Evolutionary conservation across 441 rosid genomes (phyloP), one percentile per base, ranked within the genome.

Genomic region (Adansonia madagascariensis): DNA sequence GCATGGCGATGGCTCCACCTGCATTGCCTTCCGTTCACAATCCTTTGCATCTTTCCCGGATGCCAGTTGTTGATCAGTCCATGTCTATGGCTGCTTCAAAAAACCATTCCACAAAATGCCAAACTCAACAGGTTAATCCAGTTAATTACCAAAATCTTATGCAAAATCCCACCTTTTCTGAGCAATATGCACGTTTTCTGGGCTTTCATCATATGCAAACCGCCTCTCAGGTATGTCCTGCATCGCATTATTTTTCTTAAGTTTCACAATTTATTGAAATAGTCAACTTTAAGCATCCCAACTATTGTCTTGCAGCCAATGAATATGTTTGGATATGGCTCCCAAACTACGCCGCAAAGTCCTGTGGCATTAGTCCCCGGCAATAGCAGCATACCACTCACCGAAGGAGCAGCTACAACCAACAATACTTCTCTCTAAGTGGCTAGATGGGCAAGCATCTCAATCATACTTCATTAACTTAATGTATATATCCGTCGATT

Each of bases 191-290:
- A 0, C 88, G 85, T 3, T 86, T 78, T 71, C 77, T 89, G 82
- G 87, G 83, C 43, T 87, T 88, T 75, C 89, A 86, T n/a, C 85
- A 81, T 7, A 78, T 87, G 89, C 93, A 86, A 61, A 76, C 81
- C 5, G 74, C 82, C 63, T 72, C 92, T 79, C 92, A 91, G 96
- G 96, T 91, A 70, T 69, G 39, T 24, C 11, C 62, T 63, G 68
- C 1, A 2, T 50, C 57, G 76, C 6, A 6, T 41, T 64, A 59
- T n/a, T 31, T 62, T 43, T 15, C 6, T 39, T 6, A 3, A 49
- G 15, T 11, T 55, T 43, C 1, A 47, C 8, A 49, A 3, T 1
- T 20, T 3, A 18, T 44, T 11, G 17, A 68, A 68, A 18, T 46
- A 22, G 22, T 72, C 17, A 0, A 31, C 22, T 2, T 10, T 73